Conservation (phyloP, 805 yeast species). For the Starmera amethionina region DNA sequence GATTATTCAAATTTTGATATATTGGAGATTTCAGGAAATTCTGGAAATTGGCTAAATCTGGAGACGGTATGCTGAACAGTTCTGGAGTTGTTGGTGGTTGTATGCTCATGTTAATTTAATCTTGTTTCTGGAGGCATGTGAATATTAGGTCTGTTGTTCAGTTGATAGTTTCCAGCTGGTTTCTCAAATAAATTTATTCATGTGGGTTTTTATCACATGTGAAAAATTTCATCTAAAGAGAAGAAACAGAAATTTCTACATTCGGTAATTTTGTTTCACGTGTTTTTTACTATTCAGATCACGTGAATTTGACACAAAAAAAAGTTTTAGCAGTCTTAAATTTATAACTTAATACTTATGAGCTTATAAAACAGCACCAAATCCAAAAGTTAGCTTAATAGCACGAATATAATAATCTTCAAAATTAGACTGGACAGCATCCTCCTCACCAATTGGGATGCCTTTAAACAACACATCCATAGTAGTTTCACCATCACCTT, state of each 20-base stretch:
- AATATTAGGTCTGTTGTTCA: neutral
- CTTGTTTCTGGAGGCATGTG: neutral
- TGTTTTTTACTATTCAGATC: no score
- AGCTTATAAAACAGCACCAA: slow-evolving; percentile 87
- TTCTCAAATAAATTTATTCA: neutral
- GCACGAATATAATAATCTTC: slow-evolving; percentile 84
- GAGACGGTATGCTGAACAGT: slow-evolving; percentile 5
- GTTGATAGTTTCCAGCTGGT: neutral
- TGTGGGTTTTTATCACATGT: neutral
- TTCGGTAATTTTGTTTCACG: no score
- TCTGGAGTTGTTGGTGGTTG: slow-evolving; percentile 9
- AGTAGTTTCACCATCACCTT: slow-evolving; percentile 78
- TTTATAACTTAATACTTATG: no score
- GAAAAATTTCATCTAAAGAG: no score
- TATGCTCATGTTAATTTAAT: slow-evolving; percentile 1
- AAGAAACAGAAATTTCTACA: no score
- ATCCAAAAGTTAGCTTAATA: slow-evolving; percentile 88
- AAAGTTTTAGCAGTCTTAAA: no score
- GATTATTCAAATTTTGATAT: neutral
- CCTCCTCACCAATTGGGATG: slow-evolving; percentile 93
- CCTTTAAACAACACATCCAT: slow-evolving; percentile 75
- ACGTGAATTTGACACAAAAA: no score
- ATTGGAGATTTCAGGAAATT: slow-evolving; percentile 1
- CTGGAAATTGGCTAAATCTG: slow-evolving; percentile 4
- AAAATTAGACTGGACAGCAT: slow-evolving; percentile 73